Evolutionary conservation across 495 filamentous ascomycete genomes (phyloP), one percentile per base, ranked within the genome.

Genomic region (Penicillium canescens): DNA sequence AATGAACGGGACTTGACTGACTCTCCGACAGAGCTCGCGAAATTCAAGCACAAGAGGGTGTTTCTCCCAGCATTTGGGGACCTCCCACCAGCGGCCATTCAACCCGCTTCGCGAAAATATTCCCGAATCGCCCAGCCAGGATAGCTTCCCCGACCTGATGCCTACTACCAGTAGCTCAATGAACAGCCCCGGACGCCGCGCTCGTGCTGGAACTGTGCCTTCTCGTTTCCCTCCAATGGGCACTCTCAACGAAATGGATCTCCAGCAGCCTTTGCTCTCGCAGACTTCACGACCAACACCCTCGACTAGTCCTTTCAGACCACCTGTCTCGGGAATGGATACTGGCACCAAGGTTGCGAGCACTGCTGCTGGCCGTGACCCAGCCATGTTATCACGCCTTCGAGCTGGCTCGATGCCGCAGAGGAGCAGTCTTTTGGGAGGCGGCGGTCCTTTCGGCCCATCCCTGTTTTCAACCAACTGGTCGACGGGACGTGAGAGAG

Each of bases 21-120:
- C 54, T 26, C 13, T 35, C 13, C 40, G 46, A 46, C 63, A 96
- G 93, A 56, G 91, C 95, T 37, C 83, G 94, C 70, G 94, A 98
- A 68, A 96, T 98, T 56, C 95, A 98, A 75, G 92, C 92, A 35
- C 92, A 98, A 74, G 95, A 98, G 79, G 92, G 92, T 38, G 71
- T 95, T 55, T 85, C 86, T 57, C 80, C 90, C 45, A 91, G 89
- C 67, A 84, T 92, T 24, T 98, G 95, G 94, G 93, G 91, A 26
- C 92, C 94, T 36, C 94, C 94, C 47, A 93, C 95, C 31, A 96
- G 92, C 67, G 92, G 91, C 50, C 88, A 95, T 75, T 96, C 94
- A 41, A 98, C 94, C 95, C 94, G 55, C 81, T 98, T 51, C 89
- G 94, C 55, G 94, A 98, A 74, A 96, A 94, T 50, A 96, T 97